Base-by-base conservation (phyloP, 495 filamentous ascomycete genomes). In the Neurospora discreta region DNA sequence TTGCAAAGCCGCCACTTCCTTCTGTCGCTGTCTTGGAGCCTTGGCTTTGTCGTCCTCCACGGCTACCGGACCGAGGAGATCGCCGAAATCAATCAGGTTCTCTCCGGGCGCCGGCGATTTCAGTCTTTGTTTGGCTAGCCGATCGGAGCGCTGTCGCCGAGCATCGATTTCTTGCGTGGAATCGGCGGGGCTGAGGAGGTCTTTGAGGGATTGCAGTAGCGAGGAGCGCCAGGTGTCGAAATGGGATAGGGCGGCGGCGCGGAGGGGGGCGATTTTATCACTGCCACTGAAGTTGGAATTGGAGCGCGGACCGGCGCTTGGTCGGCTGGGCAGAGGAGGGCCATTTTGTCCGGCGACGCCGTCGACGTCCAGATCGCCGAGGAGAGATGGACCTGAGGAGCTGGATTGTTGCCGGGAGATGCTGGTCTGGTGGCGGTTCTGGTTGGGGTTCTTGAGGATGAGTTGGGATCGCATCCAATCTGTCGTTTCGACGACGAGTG, bases 141-240 rank as follows among this genome's bases (percentile, higher is more conserved):
- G 69, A 18, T 79, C 75, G 5, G 73, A 69, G 20, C 82, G 79
- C 72, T 78, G 79, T 46, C 78, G 78, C 9, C 83, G 77, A 41
- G 80, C 78, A 3, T 81, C 81, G 23, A 82, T 18, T 23, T 81
- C 76, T 39, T 77, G 74, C 52, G 77, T 71, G 68, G 81, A 78
- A 68, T 85, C 83, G 7, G 76, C 72, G 11, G 78, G 74, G 0
- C 79, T 70, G 0, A 82, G 71, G 9, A 85, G 72, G 11, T 83
- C 82, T 67, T 79, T 84, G 1, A 85, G 73, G 70, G 78, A 78
- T 39, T 38, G 44, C 0, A 84, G 71, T 0, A 80, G 73, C 23
- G 82, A 80, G 9, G 73, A 74, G 42, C 80, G 77, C 84, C 84
- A 85, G 5, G 74, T 74, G 46, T 84, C 80, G 42, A 84, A 84